Evolutionary conservation across 73 alveolate species (phyloP), one percentile per base, ranked within the genome.

Genomic region (Paramecium sexaurelia): DNA sequence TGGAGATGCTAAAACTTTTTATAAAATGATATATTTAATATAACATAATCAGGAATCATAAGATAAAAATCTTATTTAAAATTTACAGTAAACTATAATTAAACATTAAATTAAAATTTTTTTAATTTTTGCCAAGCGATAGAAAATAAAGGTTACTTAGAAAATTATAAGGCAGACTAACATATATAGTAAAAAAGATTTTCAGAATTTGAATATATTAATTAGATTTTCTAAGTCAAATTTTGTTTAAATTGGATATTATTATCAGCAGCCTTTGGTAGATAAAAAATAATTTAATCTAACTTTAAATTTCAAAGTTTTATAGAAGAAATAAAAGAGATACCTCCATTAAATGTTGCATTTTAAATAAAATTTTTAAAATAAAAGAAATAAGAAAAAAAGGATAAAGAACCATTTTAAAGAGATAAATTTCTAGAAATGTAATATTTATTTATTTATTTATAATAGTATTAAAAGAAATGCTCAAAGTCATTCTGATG

Each of bases 1-100:
- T 35, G 86, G 86, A 71, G 57, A 61, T 61, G 47, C 13, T 71
- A 71, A 9, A 71, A 71, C 19, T 71, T 71, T 17, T 19, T 71
- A 15, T 33, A 27, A 27, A 71, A 71, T 71, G 86, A 71, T 0
- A 35, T 71, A 13, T 1, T 5, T 0, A 71, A 71, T 19, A 15
- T 33, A 9, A 3, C 13, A 11, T 32, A 26, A 33, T 15, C 17
- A 33, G 56, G 86, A 36, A 71, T 71, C 2, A 71, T 71, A 35
- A 19, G 86, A 71, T 10, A 32, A 17, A 15, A 15, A 27, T 35
- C 86, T 71, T 33, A 17, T 32, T 17, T 71, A 35, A 29, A 40
- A 36, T 71, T 71, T 27, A 36, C 56, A 35, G 86, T 71, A 17
- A 35, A 71, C 35, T 9, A 71, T 33, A 40, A 11, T 13, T 19